Percentiles rank a stretch among this genome's conserved stretches.
phyloP scores from a whole-genome alignment of 768 basidiomycete genomes.

The Boletus insuetus region DNA sequence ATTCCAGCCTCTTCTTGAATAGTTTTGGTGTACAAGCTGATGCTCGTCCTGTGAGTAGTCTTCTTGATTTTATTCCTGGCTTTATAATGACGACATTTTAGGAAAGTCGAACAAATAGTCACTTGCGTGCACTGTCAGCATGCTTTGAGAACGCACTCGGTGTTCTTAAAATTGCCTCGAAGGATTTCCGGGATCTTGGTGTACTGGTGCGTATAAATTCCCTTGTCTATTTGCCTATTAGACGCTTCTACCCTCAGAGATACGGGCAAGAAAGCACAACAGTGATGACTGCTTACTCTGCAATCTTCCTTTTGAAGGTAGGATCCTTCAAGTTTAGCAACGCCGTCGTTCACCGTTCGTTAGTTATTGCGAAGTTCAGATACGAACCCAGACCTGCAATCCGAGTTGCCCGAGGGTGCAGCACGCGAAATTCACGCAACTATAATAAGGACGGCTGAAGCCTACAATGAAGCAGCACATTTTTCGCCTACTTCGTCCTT shows the following conservation, averaged over 20 bases:
- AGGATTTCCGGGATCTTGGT: conserved; percentile 70
- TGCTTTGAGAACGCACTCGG: conserved; percentile 76
- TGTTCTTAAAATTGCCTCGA: conserved; percentile 65
- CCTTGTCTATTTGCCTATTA: conserved; percentile 17
- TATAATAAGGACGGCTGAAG: conserved; percentile 71
- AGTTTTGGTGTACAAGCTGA: conserved; percentile 75
- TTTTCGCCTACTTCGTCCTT: conserved; percentile 59
- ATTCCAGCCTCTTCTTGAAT: conserved; percentile 80
- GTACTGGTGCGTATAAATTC: conserved; percentile 61
- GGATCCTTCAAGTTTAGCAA: conserved; percentile 5
- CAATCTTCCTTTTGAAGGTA: conserved; percentile 77
- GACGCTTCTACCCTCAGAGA: conserved; percentile 43
- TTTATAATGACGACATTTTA: conserved; percentile 23
- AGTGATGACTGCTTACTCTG: conserved; percentile 84
- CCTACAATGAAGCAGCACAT: conserved; percentile 70
- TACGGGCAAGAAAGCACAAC: conserved; percentile 84
- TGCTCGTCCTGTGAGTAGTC: conserved; percentile 48
- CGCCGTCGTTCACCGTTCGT: conserved; percentile 1
- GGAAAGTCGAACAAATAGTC: conserved; percentile 58
- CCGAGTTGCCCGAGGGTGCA: conserved; percentile 60
- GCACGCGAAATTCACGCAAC: conserved; percentile 61
- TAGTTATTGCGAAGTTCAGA: conserved; percentile 70
- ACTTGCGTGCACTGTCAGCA: conserved; percentile 62
- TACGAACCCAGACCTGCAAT: conserved; percentile 52
- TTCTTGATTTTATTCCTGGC: background rate